Conservation (phyloP, 352 stramenopile species). For the Globisporangium spiculum region DNA sequence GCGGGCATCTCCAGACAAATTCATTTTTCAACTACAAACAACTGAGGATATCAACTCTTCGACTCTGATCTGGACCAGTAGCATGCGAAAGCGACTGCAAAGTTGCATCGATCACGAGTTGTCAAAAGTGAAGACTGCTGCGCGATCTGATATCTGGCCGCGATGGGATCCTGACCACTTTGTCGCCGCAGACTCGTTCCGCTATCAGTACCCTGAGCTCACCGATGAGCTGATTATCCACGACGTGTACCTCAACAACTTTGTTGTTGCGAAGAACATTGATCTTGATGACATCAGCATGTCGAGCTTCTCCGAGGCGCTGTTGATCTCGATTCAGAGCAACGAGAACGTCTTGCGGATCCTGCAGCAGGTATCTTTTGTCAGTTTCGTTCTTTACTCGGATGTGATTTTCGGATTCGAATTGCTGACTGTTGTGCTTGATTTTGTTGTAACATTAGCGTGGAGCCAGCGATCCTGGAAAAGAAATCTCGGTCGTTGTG, state of each 20-base stretch:
- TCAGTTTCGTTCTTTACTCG: not conserved
- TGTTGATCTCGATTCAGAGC: slow-evolving; percentile 82
- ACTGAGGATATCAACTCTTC: slow-evolving; percentile 58
- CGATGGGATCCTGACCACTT: slow-evolving; percentile 84
- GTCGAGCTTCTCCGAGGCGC: slow-evolving; percentile 67
- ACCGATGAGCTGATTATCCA: slow-evolving; percentile 71
- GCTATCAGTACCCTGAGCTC: slow-evolving; percentile 80
- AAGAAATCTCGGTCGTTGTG: slow-evolving; percentile 53
- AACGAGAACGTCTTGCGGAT: slow-evolving; percentile 81
- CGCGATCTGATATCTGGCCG: slow-evolving; percentile 52
- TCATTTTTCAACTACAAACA: slow-evolving; percentile 59
- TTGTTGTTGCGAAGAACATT: slow-evolving; percentile 53
- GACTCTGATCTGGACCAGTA: slow-evolving; percentile 73
- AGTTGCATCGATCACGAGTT: slow-evolving; percentile 56
- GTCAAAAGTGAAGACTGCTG: slow-evolving; percentile 62
- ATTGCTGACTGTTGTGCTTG: not conserved
- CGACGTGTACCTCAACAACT: slow-evolving; percentile 83
- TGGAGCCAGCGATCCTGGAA: slow-evolving; percentile 50
- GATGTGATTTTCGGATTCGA: not conserved
- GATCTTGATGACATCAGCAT: slow-evolving; percentile 72
- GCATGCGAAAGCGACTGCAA: slow-evolving; percentile 60
- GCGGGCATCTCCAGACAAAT: slow-evolving; percentile 51
- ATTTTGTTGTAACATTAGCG: slow-evolving; percentile 23
- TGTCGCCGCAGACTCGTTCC: slow-evolving; percentile 82
- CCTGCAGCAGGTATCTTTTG: slow-evolving; percentile 43